Base-by-base conservation (phyloP, 2,329 filamentous ascomycete species). In the Penicillium sp. region DNA sequence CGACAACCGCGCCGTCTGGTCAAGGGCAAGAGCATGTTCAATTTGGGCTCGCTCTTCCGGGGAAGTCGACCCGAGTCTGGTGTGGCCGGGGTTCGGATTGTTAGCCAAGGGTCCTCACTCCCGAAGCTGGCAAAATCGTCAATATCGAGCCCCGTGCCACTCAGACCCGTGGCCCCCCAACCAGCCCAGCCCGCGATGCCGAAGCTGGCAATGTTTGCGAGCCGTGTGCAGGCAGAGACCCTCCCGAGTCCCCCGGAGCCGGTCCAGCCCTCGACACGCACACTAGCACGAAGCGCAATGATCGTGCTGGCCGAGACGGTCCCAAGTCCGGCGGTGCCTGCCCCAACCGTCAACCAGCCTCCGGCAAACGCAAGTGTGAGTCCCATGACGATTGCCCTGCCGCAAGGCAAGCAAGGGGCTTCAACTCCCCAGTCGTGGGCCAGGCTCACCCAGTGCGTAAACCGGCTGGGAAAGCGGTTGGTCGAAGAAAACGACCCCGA, bases 401-500 rank as follows among this genome's bases (percentile, higher is more conserved):
- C 26, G 30, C 47, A 30, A 26, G 28, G 28, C 15, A 17, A 9
- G 30, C 47, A n/a, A 10, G 28, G 49, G 33, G 8, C 15, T 53
- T n/a, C 51, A 40, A 37, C 24, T 9, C 19, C 35, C 37, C 51
- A 17, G 19, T 53, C 33, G 30, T n/a, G 17, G 30, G 54, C 22
- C 7, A 35, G 22, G 22, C 51, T 40, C 49, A 55, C 26, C 24
- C 22, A 22, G 38, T 57, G 30, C 47, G 47, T 53, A 47, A 50
- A 60, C 7, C 44, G 28, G 9, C 28, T 63, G n/a, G 61, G 53
- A 13, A 49, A 50, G 4, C 30, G 38, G n/a, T 53, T 63, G 19
- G 57, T 63, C 15, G 26, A 63, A 4, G 61, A 60, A 12, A 47
- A 47, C 22, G 45, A 58, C 45, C 33, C 26, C 3, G 53, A 60